Evolutionary conservation across 1,139 yeast species (phyloP), one percentile per base, ranked within the genome.

Genomic region (Scheffersomyces insectosa): DNA sequence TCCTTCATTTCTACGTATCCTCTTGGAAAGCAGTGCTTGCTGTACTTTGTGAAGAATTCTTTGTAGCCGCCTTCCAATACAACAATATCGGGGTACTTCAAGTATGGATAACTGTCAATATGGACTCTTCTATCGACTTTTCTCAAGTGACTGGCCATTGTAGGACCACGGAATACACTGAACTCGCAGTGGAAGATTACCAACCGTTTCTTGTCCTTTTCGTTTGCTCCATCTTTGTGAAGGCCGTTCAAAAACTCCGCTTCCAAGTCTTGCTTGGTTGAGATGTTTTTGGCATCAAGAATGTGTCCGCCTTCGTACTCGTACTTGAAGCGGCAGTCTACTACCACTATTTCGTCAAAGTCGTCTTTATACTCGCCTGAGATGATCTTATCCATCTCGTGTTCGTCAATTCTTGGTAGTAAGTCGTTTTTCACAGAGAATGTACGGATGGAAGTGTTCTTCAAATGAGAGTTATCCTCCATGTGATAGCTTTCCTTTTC

Each of bases 281-380:
- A 82, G 33, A 90, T 74, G 62, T 93, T 93, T 43, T 87, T 57
- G 10, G 99, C 96, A 37, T 88, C 84, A 36, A 75, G 78, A 39
- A 93, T 88, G 64, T 95, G 99, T 28, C 99, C 99, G 25, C 99
- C 98, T 33, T 79, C 75, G 62, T 69, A 95, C 65, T 93, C 99
- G 68, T 93, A 93, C 55, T 85, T 89, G 59, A 93, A 93, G 40
- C 99, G 79, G 61, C 98, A 90, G 65, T 93, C 99, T 11, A 95
- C 73, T 30, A 93, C 69, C 6, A 80, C 56, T 40, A 79, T 71
- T 33, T 82, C 80, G 51, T 83, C 84, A 60, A 85, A 91, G 39
- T 70, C 70, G 28, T 75, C 66, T 13, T 63, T 53, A 60, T 77
- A 79, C 12, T 72, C 61, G 36, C 90, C 87, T 46, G 77, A 79